Evolutionary conservation across 257 asterid genomes (phyloP), one percentile per base, ranked within the genome.

Genomic region (Solanum sejunctum): DNA sequence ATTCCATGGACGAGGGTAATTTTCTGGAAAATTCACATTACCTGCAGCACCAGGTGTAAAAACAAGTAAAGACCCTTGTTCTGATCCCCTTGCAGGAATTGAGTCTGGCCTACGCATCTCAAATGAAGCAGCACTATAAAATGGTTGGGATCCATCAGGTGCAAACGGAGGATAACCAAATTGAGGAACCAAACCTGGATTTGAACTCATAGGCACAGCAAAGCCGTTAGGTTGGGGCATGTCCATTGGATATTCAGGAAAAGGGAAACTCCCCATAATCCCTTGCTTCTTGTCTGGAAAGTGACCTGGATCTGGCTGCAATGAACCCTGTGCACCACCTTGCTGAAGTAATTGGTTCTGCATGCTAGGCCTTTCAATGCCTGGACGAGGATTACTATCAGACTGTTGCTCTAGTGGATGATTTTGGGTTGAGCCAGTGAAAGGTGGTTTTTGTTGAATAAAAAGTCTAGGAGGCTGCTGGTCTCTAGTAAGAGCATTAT

Each of bases 21-120:
- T 28, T 28, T 28, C 28, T 28, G 32, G 32, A 28, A 28, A 28
- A 28, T 28, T 28, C 32, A 90, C 83, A 43, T 90, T 91, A 58
- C 91, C 93, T n/a, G 93, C 84, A 84, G 92, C 92, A 52, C 93
- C 96, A 0, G 93, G 94, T 1, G 93, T 90, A 92, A 92, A 94
- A 73, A 95, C 94, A 72, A 88, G 85, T 71, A 91, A 58, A 5
- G 95, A 87, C 67, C 94, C 96, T 87, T 95, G 98, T 78, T 91
- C 98, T 3, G 94, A 83, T 84, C 94, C 95, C 41, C 84, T 84
- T 67, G 93, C 99, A 81, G 92, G 88, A 23, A 87, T 87, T 60
- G 95, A 87, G 87, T 91, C 95, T 47, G 92, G 88, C 91, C 97
- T 92, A 56, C 88, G 52, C 87, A 90, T 90, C 86, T 92, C 98